These are phyloP conservation scores for Lepiota brunneoincarnata DNA, from an alignment of 768 basidiomycete genomes.

Conservation along the genomic window DNA sequence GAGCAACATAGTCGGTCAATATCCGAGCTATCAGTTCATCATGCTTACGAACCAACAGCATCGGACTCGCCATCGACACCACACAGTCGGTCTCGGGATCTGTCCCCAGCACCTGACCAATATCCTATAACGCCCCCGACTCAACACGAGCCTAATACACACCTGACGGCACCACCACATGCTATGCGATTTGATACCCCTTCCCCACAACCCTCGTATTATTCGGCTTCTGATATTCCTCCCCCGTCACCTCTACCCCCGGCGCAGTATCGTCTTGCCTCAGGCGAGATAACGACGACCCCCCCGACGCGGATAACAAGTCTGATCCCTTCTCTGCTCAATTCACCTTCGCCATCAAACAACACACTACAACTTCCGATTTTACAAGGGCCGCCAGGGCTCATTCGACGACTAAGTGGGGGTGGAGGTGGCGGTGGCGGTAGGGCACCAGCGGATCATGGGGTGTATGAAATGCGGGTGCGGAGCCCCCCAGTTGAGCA, in stretches of 20 bases:
- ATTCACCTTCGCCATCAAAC: background rate
- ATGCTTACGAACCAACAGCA: slow-evolving; percentile 46
- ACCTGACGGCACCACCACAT: slow-evolving; percentile 25
- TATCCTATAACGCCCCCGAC: slow-evolving; percentile 16
- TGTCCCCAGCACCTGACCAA: slow-evolving; percentile 24
- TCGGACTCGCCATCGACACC: slow-evolving; percentile 43
- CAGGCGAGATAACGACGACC: slow-evolving; percentile 43
- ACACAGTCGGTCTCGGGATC: slow-evolving; percentile 29
- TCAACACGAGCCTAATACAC: slow-evolving; percentile 17
- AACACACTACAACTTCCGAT: background rate
- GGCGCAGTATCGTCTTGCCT: slow-evolving; percentile 42
- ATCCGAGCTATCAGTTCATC: slow-evolving; percentile 53
- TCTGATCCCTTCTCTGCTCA: background rate
- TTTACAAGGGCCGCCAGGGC: slow-evolving; percentile 4
- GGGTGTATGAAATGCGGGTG: slow-evolving; percentile 38
- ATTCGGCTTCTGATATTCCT: slow-evolving; percentile 68
- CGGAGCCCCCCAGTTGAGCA: slow-evolving; percentile 22
- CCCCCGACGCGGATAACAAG: slow-evolving; percentile 41
- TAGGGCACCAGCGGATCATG: slow-evolving; percentile 13
- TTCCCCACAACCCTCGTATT: slow-evolving; percentile 58
- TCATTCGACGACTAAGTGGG: slow-evolving; percentile 13
- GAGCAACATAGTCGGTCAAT: slow-evolving; percentile 60
- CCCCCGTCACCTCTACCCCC: slow-evolving; percentile 58
- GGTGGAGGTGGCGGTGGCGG: background rate
- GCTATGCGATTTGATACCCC: slow-evolving; percentile 20